Percentiles rank a stretch among this genome's conserved stretches.
These are phyloP conservation scores for Solanum hybrid DNA, from an alignment of 305 asterid genomes.

Conservation along the genomic window DNA sequence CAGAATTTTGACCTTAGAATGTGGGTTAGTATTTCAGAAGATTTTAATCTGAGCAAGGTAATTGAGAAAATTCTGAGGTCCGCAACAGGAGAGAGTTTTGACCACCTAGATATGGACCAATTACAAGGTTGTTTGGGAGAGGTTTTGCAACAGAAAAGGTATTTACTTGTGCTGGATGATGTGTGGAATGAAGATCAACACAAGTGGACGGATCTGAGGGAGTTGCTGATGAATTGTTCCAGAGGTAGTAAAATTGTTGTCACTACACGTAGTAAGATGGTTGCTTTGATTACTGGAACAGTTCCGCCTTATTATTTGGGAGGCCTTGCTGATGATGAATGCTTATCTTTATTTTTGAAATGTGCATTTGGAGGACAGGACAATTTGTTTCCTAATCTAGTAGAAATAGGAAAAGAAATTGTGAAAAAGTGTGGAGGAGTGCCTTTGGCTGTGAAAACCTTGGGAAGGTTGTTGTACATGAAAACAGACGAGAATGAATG, in stretches of 20 bases:
- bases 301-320: constrained; percentile 18
- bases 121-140: constrained; percentile 21
- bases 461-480: constrained; percentile 41
- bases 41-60: constrained; percentile 29
- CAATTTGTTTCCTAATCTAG: constrained; percentile 22
- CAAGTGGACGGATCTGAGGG: constrained; percentile 35
- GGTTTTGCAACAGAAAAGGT: constrained; percentile 21
- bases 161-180: constrained; percentile 44
- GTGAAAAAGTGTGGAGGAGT: constrained; percentile 46
- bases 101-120: constrained; percentile 40
- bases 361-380: constrained; percentile 31
- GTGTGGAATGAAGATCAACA: constrained; percentile 46
- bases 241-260: constrained; percentile 35
- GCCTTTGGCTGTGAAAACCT: constrained; percentile 41
- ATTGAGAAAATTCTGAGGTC: constrained; percentile 34
- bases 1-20: constrained; percentile 25
- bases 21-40: constrained; percentile 46
- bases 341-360: constrained; percentile 30
- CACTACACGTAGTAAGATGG: constrained; percentile 40
- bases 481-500: constrained; percentile 39
- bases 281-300: constrained; percentile 30
- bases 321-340: constrained; percentile 30
- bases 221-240: constrained; percentile 28
- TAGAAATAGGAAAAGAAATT: constrained; percentile 39
- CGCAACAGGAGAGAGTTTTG: constrained; percentile 36